Evolutionary conservation across 1,139 yeast genomes (phyloP).

Genomic region (Hyphopichia khmerensis): DNA sequence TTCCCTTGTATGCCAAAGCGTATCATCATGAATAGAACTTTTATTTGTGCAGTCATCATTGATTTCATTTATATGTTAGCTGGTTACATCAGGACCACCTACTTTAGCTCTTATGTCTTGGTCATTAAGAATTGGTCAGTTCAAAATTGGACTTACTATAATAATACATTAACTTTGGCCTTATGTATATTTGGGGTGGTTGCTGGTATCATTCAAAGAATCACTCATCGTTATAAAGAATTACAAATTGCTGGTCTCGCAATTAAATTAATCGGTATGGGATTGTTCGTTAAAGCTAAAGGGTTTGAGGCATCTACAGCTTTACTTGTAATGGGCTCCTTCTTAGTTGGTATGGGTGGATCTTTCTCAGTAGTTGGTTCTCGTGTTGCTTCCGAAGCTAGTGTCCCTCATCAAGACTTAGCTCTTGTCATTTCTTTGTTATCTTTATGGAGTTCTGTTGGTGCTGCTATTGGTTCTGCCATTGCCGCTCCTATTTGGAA

Average conservation of each 20-base stretch:
- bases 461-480: conserved; percentile 43
- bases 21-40: conserved; percentile 28
- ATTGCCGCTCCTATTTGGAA: conserved; percentile 51
- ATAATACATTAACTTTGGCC: conserved; percentile 26
- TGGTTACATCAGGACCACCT: conserved; percentile 18
- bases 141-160: conserved; percentile 27
- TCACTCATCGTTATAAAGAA: conserved; percentile 26
- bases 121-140: conserved; percentile 23
- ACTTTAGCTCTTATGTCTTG: conserved; percentile 22
- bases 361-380: conserved; percentile 25
- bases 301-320: conserved; percentile 6
- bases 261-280: conserved; percentile 25
- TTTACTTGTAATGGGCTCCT: conserved; percentile 13
- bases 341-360: conserved; percentile 26
- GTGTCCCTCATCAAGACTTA: conserved; percentile 44
- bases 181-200: conserved; percentile 28
- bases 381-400: conserved; percentile 28
- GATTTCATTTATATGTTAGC: conserved; percentile 27
- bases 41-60: conserved; percentile 23
- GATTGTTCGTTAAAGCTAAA: conserved; percentile 13
- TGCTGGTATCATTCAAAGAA: conserved; percentile 24
- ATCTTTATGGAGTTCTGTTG: conserved; percentile 37
- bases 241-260: conserved; percentile 24
- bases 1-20: conserved; percentile 33
- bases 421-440: conserved; percentile 43